Evolutionary conservation across 148 eudicot species (phyloP).

Genomic region (Hydrangea macrophylla): DNA sequence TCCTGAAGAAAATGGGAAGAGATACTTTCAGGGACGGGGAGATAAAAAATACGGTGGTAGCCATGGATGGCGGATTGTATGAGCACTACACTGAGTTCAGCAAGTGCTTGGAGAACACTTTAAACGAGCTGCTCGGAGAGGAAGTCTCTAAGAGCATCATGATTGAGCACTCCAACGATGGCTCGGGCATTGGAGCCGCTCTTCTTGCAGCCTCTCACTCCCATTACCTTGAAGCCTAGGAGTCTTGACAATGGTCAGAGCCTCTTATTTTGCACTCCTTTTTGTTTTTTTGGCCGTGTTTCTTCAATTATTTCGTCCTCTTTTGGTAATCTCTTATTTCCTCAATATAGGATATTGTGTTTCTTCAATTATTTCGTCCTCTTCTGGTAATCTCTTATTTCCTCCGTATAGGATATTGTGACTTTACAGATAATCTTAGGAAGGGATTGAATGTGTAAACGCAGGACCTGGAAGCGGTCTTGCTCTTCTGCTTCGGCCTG

Average conservation of each 20-base stretch:
- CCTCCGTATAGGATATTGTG: not conserved
- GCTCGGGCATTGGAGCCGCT: slow-evolving; percentile 80
- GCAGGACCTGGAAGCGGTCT: not conserved
- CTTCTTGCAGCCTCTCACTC: slow-evolving; percentile 77
- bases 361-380: no score
- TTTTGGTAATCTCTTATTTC: not conserved
- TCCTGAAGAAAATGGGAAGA: slow-evolving; percentile 61
- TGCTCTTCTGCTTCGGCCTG: not conserved
- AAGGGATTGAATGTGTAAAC: not conserved
- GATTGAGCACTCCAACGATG: slow-evolving; percentile 63
- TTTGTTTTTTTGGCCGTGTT: not conserved
- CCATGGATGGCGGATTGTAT: slow-evolving; percentile 76
- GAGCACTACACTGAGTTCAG: slow-evolving; percentile 71
- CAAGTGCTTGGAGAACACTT: slow-evolving; percentile 46
- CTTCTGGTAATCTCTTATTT: no score
- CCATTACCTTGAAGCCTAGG: slow-evolving; percentile 30
- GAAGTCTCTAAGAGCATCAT: slow-evolving; percentile 31
- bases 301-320: not conserved
- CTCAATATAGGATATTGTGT: no score
- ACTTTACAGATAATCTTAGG: not conserved
- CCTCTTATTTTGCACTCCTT: not conserved
- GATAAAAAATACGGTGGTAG: slow-evolving; percentile 43
- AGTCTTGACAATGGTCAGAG: slow-evolving; percentile 9
- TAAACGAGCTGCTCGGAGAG: slow-evolving; percentile 57
- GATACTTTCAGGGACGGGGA: slow-evolving; percentile 36